Conservation (phyloP, 768 basidiomycete genomes). For the Xerocomellus dryophilus region DNA sequence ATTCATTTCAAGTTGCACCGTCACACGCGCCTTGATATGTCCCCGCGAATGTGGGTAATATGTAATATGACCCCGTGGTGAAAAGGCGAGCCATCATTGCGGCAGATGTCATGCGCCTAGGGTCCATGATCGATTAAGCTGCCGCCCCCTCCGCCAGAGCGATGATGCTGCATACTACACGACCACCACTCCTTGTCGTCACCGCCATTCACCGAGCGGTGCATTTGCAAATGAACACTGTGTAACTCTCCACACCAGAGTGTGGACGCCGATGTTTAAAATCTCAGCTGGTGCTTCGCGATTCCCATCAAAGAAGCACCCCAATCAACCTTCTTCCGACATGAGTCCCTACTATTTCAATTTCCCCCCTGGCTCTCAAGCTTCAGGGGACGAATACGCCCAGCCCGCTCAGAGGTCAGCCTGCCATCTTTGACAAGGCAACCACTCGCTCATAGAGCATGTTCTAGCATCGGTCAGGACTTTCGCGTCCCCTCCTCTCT, state of each 20-base stretch:
- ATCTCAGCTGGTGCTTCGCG: constrained; percentile 11
- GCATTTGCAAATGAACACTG: constrained; percentile 19
- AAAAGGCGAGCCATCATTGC: constrained; percentile 21
- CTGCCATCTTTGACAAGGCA: constrained; percentile 4
- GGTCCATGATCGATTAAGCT: constrained; percentile 18
- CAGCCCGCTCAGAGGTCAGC: constrained; percentile 15
- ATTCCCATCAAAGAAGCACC: constrained; percentile 22
- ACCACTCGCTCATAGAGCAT: constrained; percentile 5
- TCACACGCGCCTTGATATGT: constrained; percentile 19
- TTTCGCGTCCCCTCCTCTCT: neutral
- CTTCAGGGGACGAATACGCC: neutral
- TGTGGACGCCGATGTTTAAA: constrained; percentile 22
- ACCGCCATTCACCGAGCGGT: constrained; percentile 25
- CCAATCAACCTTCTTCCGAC: constrained; percentile 13
- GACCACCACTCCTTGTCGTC: constrained; percentile 21
- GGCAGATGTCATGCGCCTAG: constrained; percentile 18
- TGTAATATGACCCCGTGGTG: constrained; percentile 29
- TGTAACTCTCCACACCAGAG: constrained; percentile 17
- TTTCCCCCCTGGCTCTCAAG: constrained; percentile 1
- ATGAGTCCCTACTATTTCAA: constrained; percentile 18
- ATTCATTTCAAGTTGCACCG: constrained; percentile 20
- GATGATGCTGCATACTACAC: constrained; percentile 23
- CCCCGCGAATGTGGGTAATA: constrained; percentile 26
- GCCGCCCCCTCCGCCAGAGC: constrained; percentile 22
- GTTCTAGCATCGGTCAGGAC: constrained; percentile 12